Conservation (phyloP, 2,329 filamentous ascomycete genomes). For the Talaromyces sp. region DNA sequence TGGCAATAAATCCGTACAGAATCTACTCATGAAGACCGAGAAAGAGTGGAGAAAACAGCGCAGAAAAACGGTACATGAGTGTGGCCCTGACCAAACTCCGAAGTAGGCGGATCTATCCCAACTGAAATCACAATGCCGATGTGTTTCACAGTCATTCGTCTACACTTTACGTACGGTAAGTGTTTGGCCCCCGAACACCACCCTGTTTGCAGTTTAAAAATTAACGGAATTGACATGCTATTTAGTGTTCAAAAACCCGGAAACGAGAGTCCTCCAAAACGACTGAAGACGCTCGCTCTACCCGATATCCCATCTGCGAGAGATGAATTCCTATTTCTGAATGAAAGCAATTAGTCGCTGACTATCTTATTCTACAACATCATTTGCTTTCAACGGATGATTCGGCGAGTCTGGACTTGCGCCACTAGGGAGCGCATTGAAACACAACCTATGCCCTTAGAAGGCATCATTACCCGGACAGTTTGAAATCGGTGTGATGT, state of each 20-base stretch:
- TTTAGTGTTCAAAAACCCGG: not conserved
- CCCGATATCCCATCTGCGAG: not conserved
- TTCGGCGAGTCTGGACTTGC: not conserved
- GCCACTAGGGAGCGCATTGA: not conserved
- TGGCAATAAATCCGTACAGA: conserved; percentile 59
- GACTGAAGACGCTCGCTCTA: not conserved
- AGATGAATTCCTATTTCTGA: not conserved
- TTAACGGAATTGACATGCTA: not conserved
- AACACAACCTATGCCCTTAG: not conserved
- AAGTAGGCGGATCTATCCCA: not conserved
- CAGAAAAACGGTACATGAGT: conserved; percentile 17
- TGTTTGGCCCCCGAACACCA: not conserved
- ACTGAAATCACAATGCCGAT: not conserved
- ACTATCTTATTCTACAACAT: not conserved
- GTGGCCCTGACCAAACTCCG: not conserved
- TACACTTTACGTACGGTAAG: not conserved
- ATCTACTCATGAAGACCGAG: conserved; percentile 59
- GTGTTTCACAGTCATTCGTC: too few species aligned
- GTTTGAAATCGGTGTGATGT: not conserved
- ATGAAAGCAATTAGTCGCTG: not conserved
- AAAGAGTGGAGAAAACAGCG: conserved; percentile 45
- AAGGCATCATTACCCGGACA: not conserved
- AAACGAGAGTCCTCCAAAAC: not conserved
- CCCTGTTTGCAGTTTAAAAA: not conserved
- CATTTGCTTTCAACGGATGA: not conserved